phyloP scores from a whole-genome alignment of 2,329 filamentous ascomycete species.

The Sphaerulina vaccinii region DNA sequence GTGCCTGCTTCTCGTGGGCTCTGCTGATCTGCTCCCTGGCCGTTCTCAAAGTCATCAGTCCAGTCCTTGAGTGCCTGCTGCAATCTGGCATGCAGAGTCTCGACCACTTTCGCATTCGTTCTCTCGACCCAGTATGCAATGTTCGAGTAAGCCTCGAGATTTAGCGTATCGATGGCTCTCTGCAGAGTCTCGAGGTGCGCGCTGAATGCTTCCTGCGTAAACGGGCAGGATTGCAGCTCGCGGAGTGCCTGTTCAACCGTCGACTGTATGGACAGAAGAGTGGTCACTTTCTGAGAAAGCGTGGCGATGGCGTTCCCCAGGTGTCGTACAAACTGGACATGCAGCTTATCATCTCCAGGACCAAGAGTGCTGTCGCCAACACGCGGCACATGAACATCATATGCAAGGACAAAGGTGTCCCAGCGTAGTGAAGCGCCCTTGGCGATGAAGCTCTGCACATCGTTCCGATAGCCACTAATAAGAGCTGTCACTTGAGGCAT shows the following conservation, averaged over 20 bases:
- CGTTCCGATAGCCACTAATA: conserved; percentile 86
- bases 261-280: conserved; percentile 75
- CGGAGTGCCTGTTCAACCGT: conserved; percentile 76
- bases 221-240: conserved; percentile 81
- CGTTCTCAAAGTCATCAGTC: conserved; percentile 76
- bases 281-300: conserved; percentile 81
- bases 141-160: conserved; percentile 94
- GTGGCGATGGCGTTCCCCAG: conserved; percentile 85
- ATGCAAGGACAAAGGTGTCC: conserved; percentile 97
- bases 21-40: conserved; percentile 32
- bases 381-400: conserved; percentile 81
- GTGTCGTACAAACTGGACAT: conserved; percentile 93
- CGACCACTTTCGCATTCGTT: conserved; percentile 82
- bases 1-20: conserved; percentile 47
- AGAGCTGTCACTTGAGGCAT: conserved; percentile 88
- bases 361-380: conserved; percentile 37
- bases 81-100: conserved; percentile 76
- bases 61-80: conserved; percentile 79
- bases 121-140: conserved; percentile 84
- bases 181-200: conserved; percentile 82
- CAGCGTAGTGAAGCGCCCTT: conserved; percentile 90
- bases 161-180: conserved; percentile 90
- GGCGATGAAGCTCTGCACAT: conserved; percentile 76
- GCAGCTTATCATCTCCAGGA: conserved; percentile 44
- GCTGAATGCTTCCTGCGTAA: conserved; percentile 76